These are phyloP conservation scores for Podaxis sp. DNA, from an alignment of 768 basidiomycete genomes.

Conservation along the genomic window DNA sequence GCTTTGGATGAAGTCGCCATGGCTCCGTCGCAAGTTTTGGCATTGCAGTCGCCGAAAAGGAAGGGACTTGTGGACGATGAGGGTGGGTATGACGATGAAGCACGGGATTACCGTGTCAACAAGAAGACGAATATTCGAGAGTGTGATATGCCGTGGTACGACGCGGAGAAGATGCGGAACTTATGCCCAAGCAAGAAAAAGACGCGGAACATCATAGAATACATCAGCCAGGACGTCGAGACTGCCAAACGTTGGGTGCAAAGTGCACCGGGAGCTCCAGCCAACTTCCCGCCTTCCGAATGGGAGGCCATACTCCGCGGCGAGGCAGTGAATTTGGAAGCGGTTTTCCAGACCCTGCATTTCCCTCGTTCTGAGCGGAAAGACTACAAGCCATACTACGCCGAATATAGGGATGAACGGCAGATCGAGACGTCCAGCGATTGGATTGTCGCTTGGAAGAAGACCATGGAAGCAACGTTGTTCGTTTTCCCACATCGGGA, in stretches of 20 bases:
- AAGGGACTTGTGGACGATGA: too few species aligned
- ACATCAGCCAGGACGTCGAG: background rate
- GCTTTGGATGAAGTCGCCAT: background rate
- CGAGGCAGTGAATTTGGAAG: conserved; percentile 26
- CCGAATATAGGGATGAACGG: conserved; percentile 10
- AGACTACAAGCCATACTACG: conserved; percentile 17
- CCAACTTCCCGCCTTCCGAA: conserved; percentile 20
- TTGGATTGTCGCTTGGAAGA: conserved; percentile 25
- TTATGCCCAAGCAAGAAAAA: too few species aligned
- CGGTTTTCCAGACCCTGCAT: conserved; percentile 21
- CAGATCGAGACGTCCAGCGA: conserved; percentile 15
- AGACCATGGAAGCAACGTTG: conserved; percentile 14
- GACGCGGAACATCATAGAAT: too few species aligned
- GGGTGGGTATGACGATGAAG: too few species aligned
- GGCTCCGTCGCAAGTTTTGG: too few species aligned
- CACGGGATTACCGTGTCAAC: too few species aligned
- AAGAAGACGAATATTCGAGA: too few species aligned
- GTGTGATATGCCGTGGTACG: too few species aligned
- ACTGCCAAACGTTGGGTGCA: conserved; percentile 8
- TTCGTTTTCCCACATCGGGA: conserved; percentile 27
- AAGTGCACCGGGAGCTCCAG: background rate
- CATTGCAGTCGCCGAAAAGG: too few species aligned
- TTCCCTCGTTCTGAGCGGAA: conserved; percentile 17
- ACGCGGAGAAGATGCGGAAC: too few species aligned
- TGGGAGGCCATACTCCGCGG: conserved; percentile 27